Base-by-base conservation (phyloP, 2,329 filamentous ascomycete genomes). In the Xylariaceae sp. region DNA sequence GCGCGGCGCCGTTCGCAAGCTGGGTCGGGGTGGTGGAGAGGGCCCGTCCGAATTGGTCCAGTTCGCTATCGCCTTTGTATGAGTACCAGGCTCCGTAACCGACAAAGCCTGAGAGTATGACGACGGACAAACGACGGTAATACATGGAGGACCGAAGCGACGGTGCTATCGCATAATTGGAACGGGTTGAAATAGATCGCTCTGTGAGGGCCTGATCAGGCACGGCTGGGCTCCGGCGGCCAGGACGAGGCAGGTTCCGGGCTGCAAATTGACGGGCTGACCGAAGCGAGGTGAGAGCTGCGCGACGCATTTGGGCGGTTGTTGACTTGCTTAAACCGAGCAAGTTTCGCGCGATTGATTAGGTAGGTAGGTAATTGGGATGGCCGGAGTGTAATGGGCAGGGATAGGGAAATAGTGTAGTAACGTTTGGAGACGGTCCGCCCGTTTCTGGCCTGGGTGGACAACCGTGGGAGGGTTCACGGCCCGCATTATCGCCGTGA, bases 71-170 rank as follows among this genome's bases (percentile, higher is more conserved):
- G 61, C 73, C 79, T 70, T 81, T 83, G 76, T 88, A 90, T 57
- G 82, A 82, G 76, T 91, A 91, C 82, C 87, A 92, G 65, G 88
- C 87, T 64, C 88, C 87, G 75, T 87, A 90, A 66, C 87, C 88
- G 59, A 90, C 87, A 60, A 90, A 79, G 70, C 85, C 84, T 63
- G 88, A 87, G 59, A 88, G 80, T 60, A 91, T 73, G 61, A 86
- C 88, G 66, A 85, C 78, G 4, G 84, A 84, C 65, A 89, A 79
- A 66, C 86, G 82, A 64, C 89, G 86, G 70, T 88, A 76, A 74
- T 89, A 88, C 89, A 93, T 92, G 66, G 88, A 89, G 66, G 87
- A 86, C 65, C 78, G 82, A 58, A 88, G 77, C 58, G 83, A 78
- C 64, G 76, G 74, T 67, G 71, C 73, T 64, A 77, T 71, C 57